Conservation (phyloP, 2,329 filamentous ascomycete species). For the Stylonectria norvegica region DNA sequence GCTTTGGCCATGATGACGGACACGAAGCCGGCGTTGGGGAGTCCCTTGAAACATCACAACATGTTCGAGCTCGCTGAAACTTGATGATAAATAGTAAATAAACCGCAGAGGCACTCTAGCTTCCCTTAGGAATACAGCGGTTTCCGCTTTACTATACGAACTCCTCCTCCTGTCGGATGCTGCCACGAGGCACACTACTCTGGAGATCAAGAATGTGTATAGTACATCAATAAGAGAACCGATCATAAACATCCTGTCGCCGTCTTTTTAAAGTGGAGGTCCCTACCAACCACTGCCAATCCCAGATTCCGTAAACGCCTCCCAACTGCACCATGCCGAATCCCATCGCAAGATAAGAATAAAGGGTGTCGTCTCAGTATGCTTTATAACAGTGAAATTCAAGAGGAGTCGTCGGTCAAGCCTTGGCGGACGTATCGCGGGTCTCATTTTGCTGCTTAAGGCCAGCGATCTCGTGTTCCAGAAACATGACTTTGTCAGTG, state of each 20-base stretch:
- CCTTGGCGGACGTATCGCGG: conserved; percentile 28
- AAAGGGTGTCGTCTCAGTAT: conserved; percentile 25
- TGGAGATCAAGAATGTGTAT: conserved; percentile 23
- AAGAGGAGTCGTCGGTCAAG: conserved; percentile 11
- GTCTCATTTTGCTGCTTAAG: conserved; percentile 35
- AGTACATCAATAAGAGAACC: conserved; percentile 23
- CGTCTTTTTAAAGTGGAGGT: conserved; percentile 31
- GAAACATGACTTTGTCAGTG: conserved; percentile 32
- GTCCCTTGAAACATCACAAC: too few relatives aligned
- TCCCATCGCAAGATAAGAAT: conserved; percentile 17
- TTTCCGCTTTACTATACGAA: too few relatives aligned
- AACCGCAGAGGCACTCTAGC: too few relatives aligned
- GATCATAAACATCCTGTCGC: conserved; percentile 26
- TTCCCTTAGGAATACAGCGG: too few relatives aligned
- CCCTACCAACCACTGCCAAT: conserved; percentile 29
- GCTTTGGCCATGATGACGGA: too few relatives aligned
- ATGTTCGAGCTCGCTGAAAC: too few relatives aligned
- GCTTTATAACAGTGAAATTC: conserved; percentile 16
- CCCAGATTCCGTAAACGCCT: conserved; percentile 28
- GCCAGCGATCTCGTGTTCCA: conserved; percentile 33
- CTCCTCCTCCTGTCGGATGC: conserved; percentile 11
- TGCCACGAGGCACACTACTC: conserved; percentile 24
- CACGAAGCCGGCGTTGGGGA: too few relatives aligned
- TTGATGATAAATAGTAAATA: too few relatives aligned
- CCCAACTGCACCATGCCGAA: conserved; percentile 28